Evolutionary conservation across 345 rosid species (phyloP).

Genomic region (Eucalyptus marginata): DNA sequence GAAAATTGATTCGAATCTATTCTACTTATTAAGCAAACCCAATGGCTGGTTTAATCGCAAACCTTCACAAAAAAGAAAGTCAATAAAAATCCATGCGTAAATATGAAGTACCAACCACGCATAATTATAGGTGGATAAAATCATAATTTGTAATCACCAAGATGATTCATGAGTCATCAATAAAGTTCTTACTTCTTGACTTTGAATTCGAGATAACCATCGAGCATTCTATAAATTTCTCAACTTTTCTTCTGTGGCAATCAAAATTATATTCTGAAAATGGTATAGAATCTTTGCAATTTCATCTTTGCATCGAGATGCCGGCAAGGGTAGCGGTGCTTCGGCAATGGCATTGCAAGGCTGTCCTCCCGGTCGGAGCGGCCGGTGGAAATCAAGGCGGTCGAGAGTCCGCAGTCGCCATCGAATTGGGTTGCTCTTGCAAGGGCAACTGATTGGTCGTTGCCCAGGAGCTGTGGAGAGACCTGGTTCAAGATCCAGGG

Average conservation of each 20-base stretch:
- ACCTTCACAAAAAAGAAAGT: too few species aligned
- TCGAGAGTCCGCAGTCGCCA: neutral
- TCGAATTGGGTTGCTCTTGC: neutral
- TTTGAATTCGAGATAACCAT: neutral
- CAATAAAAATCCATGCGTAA: too few species aligned
- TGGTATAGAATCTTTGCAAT: neutral
- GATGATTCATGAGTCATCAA: neutral
- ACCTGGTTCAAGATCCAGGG: neutral
- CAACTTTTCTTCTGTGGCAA: neutral
- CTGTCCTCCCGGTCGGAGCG: neutral
- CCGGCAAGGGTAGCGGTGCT: neutral
- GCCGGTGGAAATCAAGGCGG: fast-evolving
- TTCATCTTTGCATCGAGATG: neutral
- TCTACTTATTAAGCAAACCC: neutral
- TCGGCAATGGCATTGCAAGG: neutral
- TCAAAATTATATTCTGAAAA: neutral
- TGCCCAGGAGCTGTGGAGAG: neutral
- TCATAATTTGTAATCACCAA: neutral
- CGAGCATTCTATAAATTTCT: neutral
- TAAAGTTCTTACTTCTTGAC: neutral
- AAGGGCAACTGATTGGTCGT: fast-evolving
- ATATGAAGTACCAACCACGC: neutral
- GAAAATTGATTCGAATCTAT: neutral
- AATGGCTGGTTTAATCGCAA: too few species aligned
- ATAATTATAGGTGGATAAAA: neutral